Conservation (phyloP, 2,329 filamentous ascomycete genomes). For the Cordyceps javanica region DNA sequence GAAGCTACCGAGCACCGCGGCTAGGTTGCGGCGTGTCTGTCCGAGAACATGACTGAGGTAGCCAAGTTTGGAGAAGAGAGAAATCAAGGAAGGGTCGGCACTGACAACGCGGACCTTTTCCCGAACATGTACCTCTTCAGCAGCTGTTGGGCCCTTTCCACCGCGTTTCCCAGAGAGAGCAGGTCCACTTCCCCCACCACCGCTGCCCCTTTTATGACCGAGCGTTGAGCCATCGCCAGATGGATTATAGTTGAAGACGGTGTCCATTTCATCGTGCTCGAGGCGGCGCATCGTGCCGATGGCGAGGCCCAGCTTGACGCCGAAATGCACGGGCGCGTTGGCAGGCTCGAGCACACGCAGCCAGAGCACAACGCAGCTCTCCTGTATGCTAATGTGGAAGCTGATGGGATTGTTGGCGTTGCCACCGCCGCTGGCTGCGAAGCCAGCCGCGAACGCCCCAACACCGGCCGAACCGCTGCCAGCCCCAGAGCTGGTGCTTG, state of each 20-base stretch:
- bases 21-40: constrained; percentile 64
- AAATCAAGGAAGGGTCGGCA: constrained; percentile 80
- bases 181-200: constrained; percentile 17
- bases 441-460: constrained; percentile 43
- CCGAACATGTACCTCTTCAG: constrained; percentile 64
- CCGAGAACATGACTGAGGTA: constrained; percentile 69
- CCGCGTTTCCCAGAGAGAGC: constrained; percentile 21
- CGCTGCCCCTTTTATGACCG: constrained; percentile 5
- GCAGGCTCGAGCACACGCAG: constrained; percentile 65
- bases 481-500: constrained; percentile 35
- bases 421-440: constrained; percentile 21
- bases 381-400: constrained; percentile 64
- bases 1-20: constrained; percentile 67
- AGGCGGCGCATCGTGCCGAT: constrained; percentile 59
- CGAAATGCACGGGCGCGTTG: constrained; percentile 53
- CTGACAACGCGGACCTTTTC: constrained; percentile 88
- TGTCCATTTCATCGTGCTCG: constrained; percentile 75
- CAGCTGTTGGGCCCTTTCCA: constrained; percentile 13
- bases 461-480: too few species aligned
- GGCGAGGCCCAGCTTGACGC: constrained; percentile 63
- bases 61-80: constrained; percentile 74
- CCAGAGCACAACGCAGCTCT: constrained; percentile 63
- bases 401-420: constrained; percentile 57
- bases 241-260: constrained; percentile 60
- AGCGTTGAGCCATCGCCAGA: constrained; percentile 23